phyloP scores from a whole-genome alignment of 805 yeast species.

The Pichia nanzhaoensis region DNA sequence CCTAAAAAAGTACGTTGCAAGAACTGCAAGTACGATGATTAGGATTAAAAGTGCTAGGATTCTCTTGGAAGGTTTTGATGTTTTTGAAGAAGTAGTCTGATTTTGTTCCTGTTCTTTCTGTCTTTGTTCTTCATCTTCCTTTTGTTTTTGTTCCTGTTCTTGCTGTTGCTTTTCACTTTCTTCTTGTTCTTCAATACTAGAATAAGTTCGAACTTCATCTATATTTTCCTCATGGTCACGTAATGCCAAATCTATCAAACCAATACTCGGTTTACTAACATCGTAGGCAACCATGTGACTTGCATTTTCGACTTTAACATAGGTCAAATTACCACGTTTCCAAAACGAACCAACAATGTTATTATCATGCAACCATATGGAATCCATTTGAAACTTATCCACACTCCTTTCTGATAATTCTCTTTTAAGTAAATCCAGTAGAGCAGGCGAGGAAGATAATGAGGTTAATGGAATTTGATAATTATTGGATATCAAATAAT shows the following conservation, averaged over 20 bases:
- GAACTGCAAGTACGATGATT: conserved; percentile 1
- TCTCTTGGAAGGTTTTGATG: conserved; percentile 2
- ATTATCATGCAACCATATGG: conserved; percentile 41
- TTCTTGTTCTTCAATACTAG: neutral
- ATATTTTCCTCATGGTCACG: conserved; percentile 10
- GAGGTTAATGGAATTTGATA: neutral
- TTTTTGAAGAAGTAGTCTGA: neutral
- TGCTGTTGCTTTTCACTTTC: neutral
- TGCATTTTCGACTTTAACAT: conserved; percentile 63
- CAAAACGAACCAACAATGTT: conserved; percentile 34
- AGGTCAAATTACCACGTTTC: conserved; percentile 65
- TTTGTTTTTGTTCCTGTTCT: neutral
- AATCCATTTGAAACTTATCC: conserved; percentile 12
- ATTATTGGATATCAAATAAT: conserved; percentile 7
- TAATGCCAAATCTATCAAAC: conserved; percentile 47
- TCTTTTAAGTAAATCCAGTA: neutral
- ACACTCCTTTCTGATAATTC: conserved; percentile 4
- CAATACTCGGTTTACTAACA: conserved; percentile 59
- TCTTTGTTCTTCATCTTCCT: neutral
- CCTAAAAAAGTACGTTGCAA: conserved; percentile 6
- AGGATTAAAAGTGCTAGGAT: conserved; percentile 7
- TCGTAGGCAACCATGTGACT: conserved; percentile 96
- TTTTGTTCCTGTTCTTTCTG: neutral
- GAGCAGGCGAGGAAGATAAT: neutral
- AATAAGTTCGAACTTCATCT: conserved; percentile 7